phyloP scores from a whole-genome alignment of 2,329 filamentous ascomycete genomes.

The Paraphaeosphaeria sporulosa region DNA sequence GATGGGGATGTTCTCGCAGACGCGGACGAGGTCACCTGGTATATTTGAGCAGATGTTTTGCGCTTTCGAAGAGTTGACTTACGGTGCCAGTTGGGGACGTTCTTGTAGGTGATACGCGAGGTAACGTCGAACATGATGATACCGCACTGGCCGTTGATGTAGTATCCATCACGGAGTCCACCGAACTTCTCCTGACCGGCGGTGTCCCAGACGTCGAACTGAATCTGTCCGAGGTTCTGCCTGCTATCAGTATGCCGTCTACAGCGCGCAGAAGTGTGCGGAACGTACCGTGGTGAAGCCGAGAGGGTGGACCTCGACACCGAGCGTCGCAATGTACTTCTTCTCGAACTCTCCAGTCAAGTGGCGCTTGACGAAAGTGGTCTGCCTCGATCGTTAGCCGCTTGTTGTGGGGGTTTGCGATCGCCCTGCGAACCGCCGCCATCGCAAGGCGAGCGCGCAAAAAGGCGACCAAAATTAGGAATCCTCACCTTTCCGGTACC shows the following conservation, averaged over 20 bases:
- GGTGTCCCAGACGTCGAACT: constrained; percentile 99
- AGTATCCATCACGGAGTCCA: constrained; percentile 99
- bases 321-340: constrained; percentile 99
- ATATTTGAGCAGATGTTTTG: constrained; percentile 22
- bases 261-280: constrained; percentile 17
- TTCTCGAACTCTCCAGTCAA: constrained; percentile 99
- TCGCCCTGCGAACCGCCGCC: background rate
- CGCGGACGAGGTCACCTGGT: constrained; percentile 93
- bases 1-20: constrained; percentile 99
- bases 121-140: constrained; percentile 99
- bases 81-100: constrained; percentile 99
- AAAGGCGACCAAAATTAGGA: constrained; percentile 16
- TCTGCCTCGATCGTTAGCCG: constrained; percentile 64
- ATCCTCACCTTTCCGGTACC: constrained; percentile 96
- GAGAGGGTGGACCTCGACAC: constrained; percentile 99
- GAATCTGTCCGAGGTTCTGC: constrained; percentile 90
- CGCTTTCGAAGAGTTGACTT: constrained; percentile 56
- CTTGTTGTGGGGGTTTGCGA: constrained; percentile 6
- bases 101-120: constrained; percentile 99
- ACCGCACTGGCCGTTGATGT: constrained; percentile 99
- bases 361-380: constrained; percentile 99
- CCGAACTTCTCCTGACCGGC: constrained; percentile 99
- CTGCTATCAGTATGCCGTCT: constrained; percentile 29
- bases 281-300: constrained; percentile 91
- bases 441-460: constrained; percentile 2